Percentiles rank a stretch among this genome's conserved stretches.
These are phyloP conservation scores for Vitis amurensis DNA, from an alignment of 164 flowering plant genomes.

Conservation along the genomic window DNA sequence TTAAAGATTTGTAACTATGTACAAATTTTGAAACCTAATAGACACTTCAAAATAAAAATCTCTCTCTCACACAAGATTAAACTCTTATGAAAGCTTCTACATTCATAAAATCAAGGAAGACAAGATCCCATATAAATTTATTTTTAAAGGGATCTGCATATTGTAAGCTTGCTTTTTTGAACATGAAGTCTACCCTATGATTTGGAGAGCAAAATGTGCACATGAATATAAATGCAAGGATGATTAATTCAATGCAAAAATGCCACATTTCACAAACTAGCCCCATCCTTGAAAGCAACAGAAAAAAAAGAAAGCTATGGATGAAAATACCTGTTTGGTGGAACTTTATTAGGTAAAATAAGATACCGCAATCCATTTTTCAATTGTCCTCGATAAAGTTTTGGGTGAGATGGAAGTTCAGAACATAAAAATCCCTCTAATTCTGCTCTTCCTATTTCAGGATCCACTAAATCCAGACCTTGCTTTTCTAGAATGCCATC, in stretches of 20 bases:
- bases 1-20: no score
- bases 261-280: background rate
- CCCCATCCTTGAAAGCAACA: background rate
- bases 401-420: slow-evolving; percentile 91
- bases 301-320: background rate
- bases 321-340: slow-evolving; percentile 76
- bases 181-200: no score
- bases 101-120: no score
- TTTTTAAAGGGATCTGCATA: no score
- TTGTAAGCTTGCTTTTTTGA: no score
- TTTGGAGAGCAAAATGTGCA: no score
- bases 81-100: no score
- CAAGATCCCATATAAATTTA: no score
- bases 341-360: slow-evolving; percentile 93
- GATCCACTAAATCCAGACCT: slow-evolving; percentile 44
- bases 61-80: no score
- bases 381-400: slow-evolving; percentile 79
- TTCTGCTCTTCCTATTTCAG: slow-evolving; percentile 42
- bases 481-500: slow-evolving; percentile 73
- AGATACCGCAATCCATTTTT: slow-evolving; percentile 92
- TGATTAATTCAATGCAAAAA: background rate
- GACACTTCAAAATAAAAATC: no score
- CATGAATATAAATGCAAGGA: no score
- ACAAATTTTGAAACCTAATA: no score
- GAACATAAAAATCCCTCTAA: slow-evolving; percentile 61